Base-by-base conservation (phyloP, 768 basidiomycete genomes). In the Boletales sp. region DNA sequence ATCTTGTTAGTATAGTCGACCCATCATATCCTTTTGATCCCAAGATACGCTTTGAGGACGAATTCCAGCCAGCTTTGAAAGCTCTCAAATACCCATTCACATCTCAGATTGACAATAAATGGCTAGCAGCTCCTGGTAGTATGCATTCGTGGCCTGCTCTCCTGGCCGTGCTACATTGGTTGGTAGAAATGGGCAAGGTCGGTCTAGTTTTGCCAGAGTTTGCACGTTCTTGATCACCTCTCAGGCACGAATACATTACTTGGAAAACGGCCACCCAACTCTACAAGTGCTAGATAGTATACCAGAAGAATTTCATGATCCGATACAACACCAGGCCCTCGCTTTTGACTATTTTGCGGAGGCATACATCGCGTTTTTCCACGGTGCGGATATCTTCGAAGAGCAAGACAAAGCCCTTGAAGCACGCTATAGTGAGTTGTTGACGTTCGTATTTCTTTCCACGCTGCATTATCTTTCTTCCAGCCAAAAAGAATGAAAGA, bases 61-160 rank as follows among this genome's bases (percentile, higher is more conserved):
- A 94, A 57, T 86, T 92, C 56, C 75, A 90, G 12, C 77, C 77
- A 5, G 76, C 88, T 8, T 65, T 99, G 55, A 87, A 82, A 63
- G 80, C 84, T 7, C 67, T 91, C 34, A 77, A 79, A 55, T 99
- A 97, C 69, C 95, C 96, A 0, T 89, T 84, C 51, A 77, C 83
- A 4, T 78, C 84, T 44, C 77, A 81, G 50, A 78, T 97, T 15
- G 90, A 92, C 57, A 83, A 84, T 45, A 94, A 90, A 56, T 91
- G 90, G 79, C 69, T 98, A 5, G 86, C 86, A 8, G 86, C 94
- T 2, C 89, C 93, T 0, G 94, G 90, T 0, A 87, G 85, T 47
- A 86, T 88, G 74, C 88, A 91, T 69, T 84, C 87, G n/a, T 98
- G 95, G 96, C 90, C 92, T 0, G 75, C 82, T 18, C 69, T 96